Evolutionary conservation across 495 filamentous ascomycete genomes (phyloP).

Genomic region (Neurospora hispaniola): DNA sequence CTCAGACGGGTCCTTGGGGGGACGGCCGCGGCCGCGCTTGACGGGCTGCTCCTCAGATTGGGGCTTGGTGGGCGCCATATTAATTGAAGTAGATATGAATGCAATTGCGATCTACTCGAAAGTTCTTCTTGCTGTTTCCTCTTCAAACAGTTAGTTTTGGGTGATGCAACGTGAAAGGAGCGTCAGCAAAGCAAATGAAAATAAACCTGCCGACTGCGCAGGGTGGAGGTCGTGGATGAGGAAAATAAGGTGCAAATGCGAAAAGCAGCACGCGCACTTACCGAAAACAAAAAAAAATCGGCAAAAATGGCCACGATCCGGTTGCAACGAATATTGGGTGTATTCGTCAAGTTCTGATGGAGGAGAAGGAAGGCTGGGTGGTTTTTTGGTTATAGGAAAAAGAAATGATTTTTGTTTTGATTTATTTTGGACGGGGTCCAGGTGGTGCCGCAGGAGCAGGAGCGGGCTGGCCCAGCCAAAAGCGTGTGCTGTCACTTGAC

Average conservation of each 20-base stretch:
- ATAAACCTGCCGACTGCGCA: background rate
- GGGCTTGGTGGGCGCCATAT: slow-evolving; percentile 15
- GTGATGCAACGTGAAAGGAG: background rate
- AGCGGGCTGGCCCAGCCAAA: background rate
- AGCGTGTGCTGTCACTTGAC: background rate
- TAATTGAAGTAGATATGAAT: background rate
- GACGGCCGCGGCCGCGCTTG: slow-evolving; percentile 37
- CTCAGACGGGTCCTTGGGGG: slow-evolving; percentile 28
- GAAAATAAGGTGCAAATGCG: background rate
- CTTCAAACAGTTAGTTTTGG: background rate
- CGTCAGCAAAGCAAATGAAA: background rate
- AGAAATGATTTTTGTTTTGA: background rate
- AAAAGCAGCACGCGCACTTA: background rate
- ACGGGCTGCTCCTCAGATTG: slow-evolving; percentile 11
- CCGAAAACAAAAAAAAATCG: background rate
- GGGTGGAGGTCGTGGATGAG: background rate
- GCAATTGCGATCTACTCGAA: background rate
- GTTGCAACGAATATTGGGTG: background rate
- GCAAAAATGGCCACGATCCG: background rate
- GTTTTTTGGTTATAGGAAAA: background rate
- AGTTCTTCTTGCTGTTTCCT: background rate
- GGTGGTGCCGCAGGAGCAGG: background rate
- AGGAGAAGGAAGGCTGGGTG: background rate
- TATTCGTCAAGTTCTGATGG: background rate
- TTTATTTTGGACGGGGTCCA: background rate